Conservation (phyloP, 768 basidiomycete genomes). For the Suillus subaureus region DNA sequence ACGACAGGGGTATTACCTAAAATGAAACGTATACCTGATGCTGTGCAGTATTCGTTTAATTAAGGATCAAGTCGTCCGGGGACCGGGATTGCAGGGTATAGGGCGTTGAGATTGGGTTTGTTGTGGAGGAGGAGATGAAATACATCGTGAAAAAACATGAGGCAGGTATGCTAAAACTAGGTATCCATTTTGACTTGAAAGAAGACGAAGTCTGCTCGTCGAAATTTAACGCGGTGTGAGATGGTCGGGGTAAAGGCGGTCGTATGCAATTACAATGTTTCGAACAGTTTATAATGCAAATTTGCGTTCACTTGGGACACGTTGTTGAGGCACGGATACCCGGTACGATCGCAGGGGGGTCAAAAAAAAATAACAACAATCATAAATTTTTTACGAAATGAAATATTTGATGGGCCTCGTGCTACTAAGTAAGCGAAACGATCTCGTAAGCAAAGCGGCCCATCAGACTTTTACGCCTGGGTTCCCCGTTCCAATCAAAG, state of each 20-base stretch:
- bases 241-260: background rate
- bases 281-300: background rate
- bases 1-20: background rate
- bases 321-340: conserved; percentile 2
- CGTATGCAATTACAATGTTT: background rate
- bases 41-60: conserved; percentile 1
- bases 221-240: background rate
- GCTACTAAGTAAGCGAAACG: background rate
- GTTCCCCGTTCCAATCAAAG: conserved; percentile 4
- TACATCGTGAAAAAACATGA: conserved; percentile 1
- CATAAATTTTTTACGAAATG: background rate
- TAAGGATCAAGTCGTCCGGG: too few relatives aligned
- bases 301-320: background rate
- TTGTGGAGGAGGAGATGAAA: conserved; percentile 2
- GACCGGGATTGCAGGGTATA: background rate
- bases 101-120: background rate
- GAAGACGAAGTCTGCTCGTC: background rate
- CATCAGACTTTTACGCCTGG: conserved; percentile 4
- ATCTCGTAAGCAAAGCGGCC: conserved; percentile 2
- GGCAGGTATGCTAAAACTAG: background rate
- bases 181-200: background rate
- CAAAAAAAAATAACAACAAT: background rate
- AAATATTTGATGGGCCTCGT: conserved; percentile 9
- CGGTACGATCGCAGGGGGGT: background rate
- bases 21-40: background rate